Evolutionary conservation across 164 flowering plant species (phyloP).

Genomic region (Vitis labrusca): DNA sequence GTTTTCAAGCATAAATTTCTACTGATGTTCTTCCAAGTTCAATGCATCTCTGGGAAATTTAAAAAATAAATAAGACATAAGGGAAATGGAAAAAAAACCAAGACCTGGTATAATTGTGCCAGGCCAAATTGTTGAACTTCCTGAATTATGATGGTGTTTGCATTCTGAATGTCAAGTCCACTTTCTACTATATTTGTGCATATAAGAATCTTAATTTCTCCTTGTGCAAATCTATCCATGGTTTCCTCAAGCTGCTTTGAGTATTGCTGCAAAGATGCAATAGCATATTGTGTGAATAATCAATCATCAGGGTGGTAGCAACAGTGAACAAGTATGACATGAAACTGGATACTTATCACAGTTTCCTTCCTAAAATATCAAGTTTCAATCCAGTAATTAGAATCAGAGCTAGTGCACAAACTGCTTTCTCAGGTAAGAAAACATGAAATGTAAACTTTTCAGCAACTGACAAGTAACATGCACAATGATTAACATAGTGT

Average conservation of each 20-base stretch:
- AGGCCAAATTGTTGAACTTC: slow-evolving; percentile 97
- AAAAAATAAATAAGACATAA: background rate
- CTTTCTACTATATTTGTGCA: slow-evolving; percentile 98
- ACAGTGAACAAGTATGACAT: background rate
- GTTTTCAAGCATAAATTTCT: background rate
- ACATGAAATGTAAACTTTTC: background rate
- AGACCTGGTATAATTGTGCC: slow-evolving; percentile 95
- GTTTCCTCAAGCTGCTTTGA: slow-evolving; percentile 94
- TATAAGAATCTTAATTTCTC: slow-evolving; percentile 76
- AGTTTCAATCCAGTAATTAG: no score
- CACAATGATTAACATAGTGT: no score
- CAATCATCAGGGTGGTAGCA: background rate
- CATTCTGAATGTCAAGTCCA: slow-evolving; percentile 98
- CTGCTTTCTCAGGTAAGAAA: no score
- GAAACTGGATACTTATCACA: no score
- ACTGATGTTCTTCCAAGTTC: background rate
- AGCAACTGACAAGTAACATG: background rate
- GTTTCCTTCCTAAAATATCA: no score
- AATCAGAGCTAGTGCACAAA: no score
- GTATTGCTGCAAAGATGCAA: slow-evolving; percentile 66
- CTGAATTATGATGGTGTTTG: slow-evolving; percentile 91
- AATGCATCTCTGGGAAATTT: background rate
- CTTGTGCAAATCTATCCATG: slow-evolving; percentile 85
- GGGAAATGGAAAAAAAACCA: background rate
- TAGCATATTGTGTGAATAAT: background rate